phyloP scores from a whole-genome alignment of 2,329 filamentous ascomycete genomes.

The Colletotrichum tamarilloi region DNA sequence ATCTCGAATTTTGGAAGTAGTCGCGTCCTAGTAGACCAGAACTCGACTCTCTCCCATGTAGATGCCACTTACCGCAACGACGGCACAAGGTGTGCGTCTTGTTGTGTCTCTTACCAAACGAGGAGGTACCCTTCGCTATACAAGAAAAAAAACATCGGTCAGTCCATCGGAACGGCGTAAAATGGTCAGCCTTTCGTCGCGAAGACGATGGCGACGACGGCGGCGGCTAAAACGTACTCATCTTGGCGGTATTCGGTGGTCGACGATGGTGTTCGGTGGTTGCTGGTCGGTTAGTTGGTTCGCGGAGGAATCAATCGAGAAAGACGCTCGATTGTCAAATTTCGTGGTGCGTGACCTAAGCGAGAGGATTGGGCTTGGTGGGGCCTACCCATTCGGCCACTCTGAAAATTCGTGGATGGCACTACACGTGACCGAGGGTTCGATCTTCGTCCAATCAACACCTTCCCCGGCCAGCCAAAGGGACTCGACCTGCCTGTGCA shows the following conservation, averaged over 20 bases:
- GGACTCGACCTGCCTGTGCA: neutral
- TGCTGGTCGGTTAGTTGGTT: constrained; percentile 35
- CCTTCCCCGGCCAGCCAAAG: neutral
- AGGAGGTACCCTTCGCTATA: constrained; percentile 68
- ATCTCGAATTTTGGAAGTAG: constrained; percentile 12
- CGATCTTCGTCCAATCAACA: neutral
- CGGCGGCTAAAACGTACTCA: constrained; percentile 59
- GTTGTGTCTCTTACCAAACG: constrained; percentile 81
- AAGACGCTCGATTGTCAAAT: constrained; percentile 16
- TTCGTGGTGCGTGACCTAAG: constrained; percentile 21
- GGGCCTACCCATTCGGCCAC: constrained; percentile 10
- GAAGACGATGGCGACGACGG: neutral
- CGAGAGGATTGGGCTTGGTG: constrained; percentile 12
- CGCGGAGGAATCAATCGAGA: constrained; percentile 28
- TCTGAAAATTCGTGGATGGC: constrained; percentile 15
- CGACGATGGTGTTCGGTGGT: constrained; percentile 36
- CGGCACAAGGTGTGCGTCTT: constrained; percentile 99
- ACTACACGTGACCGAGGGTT: constrained; percentile 16
- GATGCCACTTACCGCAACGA: constrained; percentile 86
- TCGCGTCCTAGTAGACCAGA: neutral
- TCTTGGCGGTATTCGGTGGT: constrained; percentile 59
- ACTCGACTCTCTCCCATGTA: neutral
- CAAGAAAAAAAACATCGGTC: constrained; percentile 36
- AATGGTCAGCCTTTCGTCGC: constrained; percentile 25
- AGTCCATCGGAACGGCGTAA: constrained; percentile 40